These are phyloP conservation scores for Fulvia fulva DNA, from an alignment of 2,329 filamentous ascomycete species.

Conservation along the genomic window DNA sequence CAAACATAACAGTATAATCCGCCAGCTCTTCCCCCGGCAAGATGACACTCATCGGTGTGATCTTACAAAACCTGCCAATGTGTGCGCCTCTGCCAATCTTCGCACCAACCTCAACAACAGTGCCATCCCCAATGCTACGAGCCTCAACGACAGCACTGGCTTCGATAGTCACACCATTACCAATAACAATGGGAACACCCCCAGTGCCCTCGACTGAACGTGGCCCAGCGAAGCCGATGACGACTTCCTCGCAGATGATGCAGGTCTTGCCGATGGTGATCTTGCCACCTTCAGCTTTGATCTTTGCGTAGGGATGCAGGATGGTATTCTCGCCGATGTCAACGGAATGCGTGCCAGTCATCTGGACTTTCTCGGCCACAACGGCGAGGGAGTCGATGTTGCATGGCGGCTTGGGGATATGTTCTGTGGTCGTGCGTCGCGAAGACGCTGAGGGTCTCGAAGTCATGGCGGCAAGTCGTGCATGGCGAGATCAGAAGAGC, in stretches of 20 bases:
- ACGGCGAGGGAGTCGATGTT: slow-evolving; percentile 46
- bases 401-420: slow-evolving; percentile 32
- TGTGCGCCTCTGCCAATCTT: slow-evolving; percentile 37
- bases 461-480: slow-evolving; percentile 13
- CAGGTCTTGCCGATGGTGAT: slow-evolving; percentile 51
- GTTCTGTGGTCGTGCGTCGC: slow-evolving; percentile 7
- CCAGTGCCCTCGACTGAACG: slow-evolving; percentile 11
- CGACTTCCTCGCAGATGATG: slow-evolving; percentile 67
- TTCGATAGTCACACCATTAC: slow-evolving; percentile 43
- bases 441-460: slow-evolving; percentile 12
- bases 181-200: slow-evolving; percentile 36
- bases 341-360: slow-evolving; percentile 72
- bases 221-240: slow-evolving; percentile 30
- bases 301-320: slow-evolving; percentile 74
- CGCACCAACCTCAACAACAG: slow-evolving; percentile 29
- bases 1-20: slow-evolving; percentile 46
- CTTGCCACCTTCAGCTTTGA: slow-evolving; percentile 40
- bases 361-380: slow-evolving; percentile 45
- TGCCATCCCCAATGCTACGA: slow-evolving; percentile 28
- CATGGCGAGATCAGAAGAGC: not conserved
- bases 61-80: slow-evolving; percentile 47
- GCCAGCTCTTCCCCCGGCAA: slow-evolving; percentile 37
- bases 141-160: slow-evolving; percentile 40
- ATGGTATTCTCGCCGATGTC: slow-evolving; percentile 73
- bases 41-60: slow-evolving; percentile 37